A percentile compares a stretch with the other conserved stretches of the same genome.
Evolutionary conservation across 495 filamentous ascomycete genomes (phyloP).

Genomic region (Pseudoneurospora amorphoporcata): DNA sequence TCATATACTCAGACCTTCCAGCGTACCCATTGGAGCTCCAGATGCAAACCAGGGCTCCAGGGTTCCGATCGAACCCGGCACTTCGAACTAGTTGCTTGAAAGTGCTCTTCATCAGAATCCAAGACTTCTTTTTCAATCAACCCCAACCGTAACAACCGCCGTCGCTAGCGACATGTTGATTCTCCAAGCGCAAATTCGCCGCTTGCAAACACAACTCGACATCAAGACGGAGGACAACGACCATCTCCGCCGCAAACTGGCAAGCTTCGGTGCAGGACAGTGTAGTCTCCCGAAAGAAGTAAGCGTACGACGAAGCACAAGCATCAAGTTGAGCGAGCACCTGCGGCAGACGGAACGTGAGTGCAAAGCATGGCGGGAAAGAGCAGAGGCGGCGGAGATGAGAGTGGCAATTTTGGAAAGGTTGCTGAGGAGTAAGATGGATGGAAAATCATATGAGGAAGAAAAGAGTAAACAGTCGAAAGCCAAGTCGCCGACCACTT

Average conservation of each 20-base stretch:
- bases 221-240: conserved; percentile 28
- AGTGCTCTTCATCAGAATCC: neutral
- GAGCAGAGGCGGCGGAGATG: conserved; percentile 42
- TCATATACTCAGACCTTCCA: neutral
- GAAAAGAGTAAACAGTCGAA: neutral
- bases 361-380: conserved; percentile 34
- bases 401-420: conserved; percentile 28
- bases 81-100: neutral
- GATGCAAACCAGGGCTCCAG: neutral
- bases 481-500: neutral
- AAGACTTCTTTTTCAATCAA: neutral
- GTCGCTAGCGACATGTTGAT: conserved; percentile 21
- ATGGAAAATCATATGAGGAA: neutral
- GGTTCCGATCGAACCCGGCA: neutral
- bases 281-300: conserved; percentile 19
- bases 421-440: conserved; percentile 13
- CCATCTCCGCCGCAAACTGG: conserved; percentile 27
- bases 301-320: neutral
- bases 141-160: neutral
- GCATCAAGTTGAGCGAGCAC: conserved; percentile 28
- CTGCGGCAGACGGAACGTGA: conserved; percentile 35
- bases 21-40: neutral
- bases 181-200: conserved; percentile 36
- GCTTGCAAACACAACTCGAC: conserved; percentile 33
- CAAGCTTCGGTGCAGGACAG: conserved; percentile 9